Percentiles rank a stretch among this genome's conserved stretches.
Conservation (phyloP, 164 flowering plant genomes). For the Liquidambar formosana region DNA sequence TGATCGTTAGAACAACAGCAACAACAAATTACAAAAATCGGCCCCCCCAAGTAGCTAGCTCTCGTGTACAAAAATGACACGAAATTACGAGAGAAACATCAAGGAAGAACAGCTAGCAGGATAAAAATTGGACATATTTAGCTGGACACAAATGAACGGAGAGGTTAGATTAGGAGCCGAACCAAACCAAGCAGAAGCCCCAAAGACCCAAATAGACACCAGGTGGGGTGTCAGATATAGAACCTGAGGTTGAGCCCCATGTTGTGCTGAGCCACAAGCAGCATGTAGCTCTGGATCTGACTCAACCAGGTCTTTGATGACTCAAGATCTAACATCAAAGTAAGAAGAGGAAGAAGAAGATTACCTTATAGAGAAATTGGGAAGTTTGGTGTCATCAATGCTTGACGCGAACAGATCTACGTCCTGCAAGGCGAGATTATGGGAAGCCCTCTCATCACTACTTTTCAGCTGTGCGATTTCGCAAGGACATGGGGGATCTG, state of each 20-base stretch:
- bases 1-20: conserved; percentile 8
- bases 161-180: no score
- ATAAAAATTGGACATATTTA: background rate
- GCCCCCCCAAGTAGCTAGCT: no score
- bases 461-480: conserved; percentile 32
- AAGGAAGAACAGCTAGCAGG: background rate
- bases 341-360: background rate
- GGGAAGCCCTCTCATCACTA: conserved; percentile 40
- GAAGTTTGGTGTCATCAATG: conserved; percentile 25
- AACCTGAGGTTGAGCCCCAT: conserved; percentile 12
- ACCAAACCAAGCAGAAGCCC: no score
- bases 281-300: conserved; percentile 28
- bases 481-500: conserved; percentile 59
- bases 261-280: conserved; percentile 15
- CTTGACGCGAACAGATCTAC: conserved; percentile 44
- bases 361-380: conserved; percentile 87
- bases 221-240: conserved; percentile 1
- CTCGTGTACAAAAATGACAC: no score
- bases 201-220: conserved; percentile 5
- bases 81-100: conserved; percentile 17
- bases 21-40: conserved; percentile 15
- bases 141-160: background rate
- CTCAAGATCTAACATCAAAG: background rate
- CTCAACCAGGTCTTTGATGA: conserved; percentile 7
- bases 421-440: conserved; percentile 31